Evolutionary conservation across 495 filamentous ascomycete genomes (phyloP), one percentile per base, ranked within the genome.

Genomic region (Talaromyces trachyspermus): DNA sequence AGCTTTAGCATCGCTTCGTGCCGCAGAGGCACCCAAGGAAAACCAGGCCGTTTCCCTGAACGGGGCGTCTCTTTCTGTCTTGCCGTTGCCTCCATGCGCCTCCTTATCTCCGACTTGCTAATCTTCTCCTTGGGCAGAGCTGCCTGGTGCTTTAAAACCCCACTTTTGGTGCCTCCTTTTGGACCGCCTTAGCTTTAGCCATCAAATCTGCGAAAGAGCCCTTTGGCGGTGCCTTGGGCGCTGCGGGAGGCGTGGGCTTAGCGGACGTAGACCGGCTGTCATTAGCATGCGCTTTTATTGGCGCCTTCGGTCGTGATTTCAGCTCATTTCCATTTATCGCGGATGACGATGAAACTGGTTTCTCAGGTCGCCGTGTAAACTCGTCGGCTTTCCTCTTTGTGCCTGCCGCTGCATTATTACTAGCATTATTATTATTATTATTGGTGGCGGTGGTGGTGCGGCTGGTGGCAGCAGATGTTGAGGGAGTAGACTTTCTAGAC

Each of bases 351-450:
- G n/a, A n/a, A n/a, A n/a, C n/a, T 18, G 62, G 60, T 36, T 61
- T 62, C 22, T 54, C 39, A 9, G 56, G 58, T 37, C 61, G 61
- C 27, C 54, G 49, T 19, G 71, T 49, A 43, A 60, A 57, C 5
- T 69, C 69, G 42, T 72, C 69, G 25, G 69, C 69, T 51, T 71
- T 72, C 30, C 69, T 62, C 55, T 72, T 72, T 8, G 52, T 67
- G 27, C 67, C 67, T 43, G 55, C 47, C 30, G 48, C 46, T 8
- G 37, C 18, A 49, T 51, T 54, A 33, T 54, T 57, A 5, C 47
- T n/a, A n/a, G n/a, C n/a, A n/a, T n/a, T n/a, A n/a, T n/a, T n/a
- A n/a, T n/a, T n/a, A n/a, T n/a, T n/a, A n/a, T n/a, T n/a, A n/a
- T n/a, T n/a, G n/a, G n/a, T n/a, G n/a, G n/a, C n/a, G n/a, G n/a